These are phyloP conservation scores for Chlorophyllum brunneum DNA, from an alignment of 768 basidiomycete genomes.

Conservation along the genomic window DNA sequence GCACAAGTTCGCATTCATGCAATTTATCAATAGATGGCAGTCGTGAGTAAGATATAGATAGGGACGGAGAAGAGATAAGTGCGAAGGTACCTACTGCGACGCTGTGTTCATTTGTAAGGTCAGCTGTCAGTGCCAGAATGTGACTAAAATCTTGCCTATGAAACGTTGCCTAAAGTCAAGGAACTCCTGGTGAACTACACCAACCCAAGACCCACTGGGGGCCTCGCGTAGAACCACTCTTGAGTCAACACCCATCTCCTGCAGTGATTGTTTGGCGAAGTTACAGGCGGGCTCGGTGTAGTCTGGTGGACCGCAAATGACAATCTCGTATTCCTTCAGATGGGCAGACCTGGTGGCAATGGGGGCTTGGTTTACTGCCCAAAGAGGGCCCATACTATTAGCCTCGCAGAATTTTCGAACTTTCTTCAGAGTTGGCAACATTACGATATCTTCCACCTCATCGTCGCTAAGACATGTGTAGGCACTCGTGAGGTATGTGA, in stretches of 20 bases:
- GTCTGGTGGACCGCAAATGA: slow-evolving; percentile 16
- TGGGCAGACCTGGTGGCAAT: slow-evolving; percentile 21
- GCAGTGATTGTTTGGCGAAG: slow-evolving; percentile 5
- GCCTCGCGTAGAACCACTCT: slow-evolving; percentile 14
- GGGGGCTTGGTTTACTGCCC: slow-evolving; percentile 25
- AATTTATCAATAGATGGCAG: too few relatives aligned
- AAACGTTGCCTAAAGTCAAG: slow-evolving; percentile 1
- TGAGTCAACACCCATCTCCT: slow-evolving; percentile 13
- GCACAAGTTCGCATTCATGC: too few relatives aligned
- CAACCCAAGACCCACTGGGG: slow-evolving; percentile 9
- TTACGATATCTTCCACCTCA: slow-evolving; percentile 28
- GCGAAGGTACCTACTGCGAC: not conserved
- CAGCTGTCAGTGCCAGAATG: not conserved
- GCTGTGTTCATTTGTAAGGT: not conserved
- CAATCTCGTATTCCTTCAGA: slow-evolving; percentile 25
- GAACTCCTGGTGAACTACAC: slow-evolving; percentile 15
- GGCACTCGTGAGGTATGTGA: slow-evolving; percentile 28
- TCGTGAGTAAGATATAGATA: too few relatives aligned
- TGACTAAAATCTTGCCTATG: not conserved
- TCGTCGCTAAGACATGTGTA: slow-evolving; percentile 31
- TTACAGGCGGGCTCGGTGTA: not conserved
- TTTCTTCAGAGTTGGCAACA: slow-evolving; percentile 23
- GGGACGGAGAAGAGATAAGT: too few relatives aligned
- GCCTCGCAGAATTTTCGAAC: slow-evolving; percentile 25
- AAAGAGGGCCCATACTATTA: slow-evolving; percentile 17